These are phyloP conservation scores for Colletotrichum shisoi DNA, from an alignment of 2,329 filamentous ascomycete genomes.

Conservation along the genomic window DNA sequence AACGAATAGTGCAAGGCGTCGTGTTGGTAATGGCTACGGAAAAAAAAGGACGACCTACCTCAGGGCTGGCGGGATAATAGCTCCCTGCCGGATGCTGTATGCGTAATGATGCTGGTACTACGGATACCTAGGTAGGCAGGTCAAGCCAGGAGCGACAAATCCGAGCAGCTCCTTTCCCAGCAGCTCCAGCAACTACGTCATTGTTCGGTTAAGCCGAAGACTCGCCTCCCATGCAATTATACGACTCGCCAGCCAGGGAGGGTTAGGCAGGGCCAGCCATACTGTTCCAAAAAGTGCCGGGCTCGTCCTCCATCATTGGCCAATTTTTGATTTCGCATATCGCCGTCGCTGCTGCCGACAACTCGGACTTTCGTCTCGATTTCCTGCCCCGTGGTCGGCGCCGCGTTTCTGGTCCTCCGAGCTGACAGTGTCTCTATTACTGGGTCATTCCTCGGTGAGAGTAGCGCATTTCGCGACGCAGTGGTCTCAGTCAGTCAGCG, in stretches of 20 bases:
- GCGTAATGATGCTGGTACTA: conserved; percentile 36
- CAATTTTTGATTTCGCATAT: not conserved
- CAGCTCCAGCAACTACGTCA: conserved; percentile 35
- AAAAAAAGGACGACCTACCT: not conserved
- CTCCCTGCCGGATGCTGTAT: conserved; percentile 30
- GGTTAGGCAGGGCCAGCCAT: not conserved
- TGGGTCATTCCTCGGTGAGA: conserved; percentile 21
- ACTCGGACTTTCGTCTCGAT: conserved; percentile 35
- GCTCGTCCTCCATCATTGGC: not conserved
- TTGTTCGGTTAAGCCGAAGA: conserved; percentile 35
- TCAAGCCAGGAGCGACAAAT: conserved; percentile 31
- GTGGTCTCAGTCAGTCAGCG: conserved; percentile 38
- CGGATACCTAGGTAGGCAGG: not conserved
- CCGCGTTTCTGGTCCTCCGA: conserved; percentile 27
- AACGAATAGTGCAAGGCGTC: conserved; percentile 3
- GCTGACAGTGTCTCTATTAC: conserved; percentile 25
- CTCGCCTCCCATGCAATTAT: conserved; percentile 34
- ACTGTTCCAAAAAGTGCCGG: not conserved
- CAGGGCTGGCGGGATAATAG: conserved; percentile 26
- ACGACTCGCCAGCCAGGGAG: conserved; percentile 6
- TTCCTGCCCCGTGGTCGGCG: conserved; percentile 21
- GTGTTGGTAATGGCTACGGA: conserved; percentile 6
- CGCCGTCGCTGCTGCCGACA: conserved; percentile 14
- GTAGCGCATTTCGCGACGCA: not conserved
- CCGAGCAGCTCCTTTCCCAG: conserved; percentile 30